phyloP scores from a whole-genome alignment of 352 stramenopile species.

The Globisporangium iwayamae region DNA sequence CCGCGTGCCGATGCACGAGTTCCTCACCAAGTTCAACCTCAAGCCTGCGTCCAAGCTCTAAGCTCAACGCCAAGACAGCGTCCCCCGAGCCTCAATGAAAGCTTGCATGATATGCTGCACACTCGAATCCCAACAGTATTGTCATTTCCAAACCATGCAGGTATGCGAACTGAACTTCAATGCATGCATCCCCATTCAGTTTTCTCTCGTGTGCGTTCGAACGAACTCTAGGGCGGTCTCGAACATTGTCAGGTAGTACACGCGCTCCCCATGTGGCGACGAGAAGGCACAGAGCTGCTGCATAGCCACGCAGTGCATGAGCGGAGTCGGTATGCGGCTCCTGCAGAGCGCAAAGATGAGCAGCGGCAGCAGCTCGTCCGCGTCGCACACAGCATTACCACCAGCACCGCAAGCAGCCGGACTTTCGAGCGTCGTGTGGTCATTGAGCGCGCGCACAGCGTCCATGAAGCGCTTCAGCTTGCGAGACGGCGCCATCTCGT shows the following conservation, averaged over 20 bases:
- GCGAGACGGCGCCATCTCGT: constrained; percentile 16
- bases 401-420: neutral
- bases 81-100: too few species aligned
- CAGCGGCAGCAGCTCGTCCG: constrained; percentile 37
- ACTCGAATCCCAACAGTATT: neutral
- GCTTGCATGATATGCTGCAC: too few species aligned
- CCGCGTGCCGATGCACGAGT: constrained; percentile 28
- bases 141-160: too few species aligned
- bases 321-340: constrained; percentile 21
- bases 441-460: constrained; percentile 28
- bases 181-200: neutral
- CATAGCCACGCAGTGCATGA: constrained; percentile 23
- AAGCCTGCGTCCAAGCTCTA: constrained; percentile 5
- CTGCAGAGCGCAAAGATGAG: constrained; percentile 37
- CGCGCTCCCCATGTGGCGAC: constrained; percentile 29
- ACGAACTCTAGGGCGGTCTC: constrained; percentile 37
- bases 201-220: neutral
- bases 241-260: constrained; percentile 49
- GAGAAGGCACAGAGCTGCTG: constrained; percentile 27
- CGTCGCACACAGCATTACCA: constrained; percentile 13
- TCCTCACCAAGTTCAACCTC: constrained; percentile 28
- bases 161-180: neutral
- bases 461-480: constrained; percentile 31
- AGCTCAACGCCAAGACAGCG: neutral
- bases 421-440: constrained; percentile 17